phyloP scores from a whole-genome alignment of 306 rosid genomes.

The Nissolia schottii region DNA sequence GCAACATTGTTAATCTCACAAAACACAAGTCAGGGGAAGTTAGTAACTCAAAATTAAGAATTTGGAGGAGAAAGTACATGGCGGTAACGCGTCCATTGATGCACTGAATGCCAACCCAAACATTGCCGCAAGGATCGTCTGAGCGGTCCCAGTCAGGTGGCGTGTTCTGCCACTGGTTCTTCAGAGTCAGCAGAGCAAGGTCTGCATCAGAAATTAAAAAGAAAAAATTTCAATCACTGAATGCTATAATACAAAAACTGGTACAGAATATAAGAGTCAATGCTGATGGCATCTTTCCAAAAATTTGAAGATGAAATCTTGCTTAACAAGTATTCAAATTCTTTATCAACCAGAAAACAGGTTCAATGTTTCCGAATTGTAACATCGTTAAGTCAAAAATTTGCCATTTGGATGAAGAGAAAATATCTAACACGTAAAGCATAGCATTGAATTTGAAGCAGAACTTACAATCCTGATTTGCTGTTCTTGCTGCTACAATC shows the following conservation, averaged over 20 bases:
- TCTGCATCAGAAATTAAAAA: conserved; percentile 26
- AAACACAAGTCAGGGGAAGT: neutral
- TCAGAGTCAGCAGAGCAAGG: conserved; percentile 15
- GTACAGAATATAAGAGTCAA: neutral
- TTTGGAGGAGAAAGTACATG: conserved; percentile 31
- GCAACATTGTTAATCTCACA: conserved; percentile 11
- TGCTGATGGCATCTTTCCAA: neutral
- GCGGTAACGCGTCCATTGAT: conserved; percentile 20
- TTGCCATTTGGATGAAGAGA: neutral
- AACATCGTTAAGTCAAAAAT: neutral
- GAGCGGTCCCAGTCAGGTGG: conserved; percentile 35
- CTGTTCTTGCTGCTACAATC: conserved; percentile 25
- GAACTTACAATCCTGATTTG: conserved; percentile 30
- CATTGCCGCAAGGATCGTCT: conserved; percentile 35
- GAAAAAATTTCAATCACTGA: neutral
- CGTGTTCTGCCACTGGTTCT: conserved; percentile 6
- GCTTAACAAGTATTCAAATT: neutral
- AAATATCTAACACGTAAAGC: neutral
- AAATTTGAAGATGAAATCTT: neutral
- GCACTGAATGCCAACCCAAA: conserved; percentile 44
- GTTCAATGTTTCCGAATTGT: neutral
- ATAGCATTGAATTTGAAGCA: neutral
- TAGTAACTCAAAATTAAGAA: conserved; percentile 3
- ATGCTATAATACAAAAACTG: neutral
- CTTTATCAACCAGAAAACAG: neutral